phyloP scores from a whole-genome alignment of 2,329 filamentous ascomycete genomes.

The Monosporascus sp. region DNA sequence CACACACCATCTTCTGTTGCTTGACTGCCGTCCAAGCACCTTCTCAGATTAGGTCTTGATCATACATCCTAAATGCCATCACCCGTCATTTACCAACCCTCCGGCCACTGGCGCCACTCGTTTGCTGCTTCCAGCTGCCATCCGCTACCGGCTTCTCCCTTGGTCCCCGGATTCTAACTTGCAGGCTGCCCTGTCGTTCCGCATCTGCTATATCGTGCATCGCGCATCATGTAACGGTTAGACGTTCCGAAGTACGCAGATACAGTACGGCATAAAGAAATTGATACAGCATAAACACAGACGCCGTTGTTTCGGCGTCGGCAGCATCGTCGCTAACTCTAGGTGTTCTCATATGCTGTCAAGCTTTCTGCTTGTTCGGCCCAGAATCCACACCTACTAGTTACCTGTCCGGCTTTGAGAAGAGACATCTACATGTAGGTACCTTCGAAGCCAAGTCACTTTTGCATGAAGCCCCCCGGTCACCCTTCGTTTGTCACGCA shows the following conservation, averaged over 20 bases:
- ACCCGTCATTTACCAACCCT: neutral
- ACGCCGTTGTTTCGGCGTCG: neutral
- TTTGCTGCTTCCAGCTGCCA: conserved; percentile 20
- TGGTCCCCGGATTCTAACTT: conserved; percentile 24
- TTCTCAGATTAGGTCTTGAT: conserved; percentile 2
- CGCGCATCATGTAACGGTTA: conserved; percentile 10
- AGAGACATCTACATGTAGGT: neutral
- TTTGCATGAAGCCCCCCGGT: neutral
- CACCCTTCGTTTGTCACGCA: neutral
- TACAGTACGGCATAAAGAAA: neutral
- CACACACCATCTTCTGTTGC: conserved; percentile 13
- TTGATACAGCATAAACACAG: neutral
- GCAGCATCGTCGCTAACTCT: too few species aligned
- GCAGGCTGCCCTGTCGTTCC: conserved; percentile 17
- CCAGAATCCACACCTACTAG: neutral
- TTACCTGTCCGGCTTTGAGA: neutral
- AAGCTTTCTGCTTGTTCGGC: neutral
- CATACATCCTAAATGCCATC: conserved; percentile 2
- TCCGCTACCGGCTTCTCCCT: conserved; percentile 17
- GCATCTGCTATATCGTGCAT: conserved; percentile 13
- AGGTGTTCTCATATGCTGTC: neutral
- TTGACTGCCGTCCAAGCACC: conserved; percentile 10
- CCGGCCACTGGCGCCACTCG: conserved; percentile 4
- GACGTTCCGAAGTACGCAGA: neutral
- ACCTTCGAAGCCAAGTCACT: neutral